These are phyloP conservation scores for Lentinus polychrous DNA, from an alignment of 1,284 basidiomycete genomes.

Conservation along the genomic window DNA sequence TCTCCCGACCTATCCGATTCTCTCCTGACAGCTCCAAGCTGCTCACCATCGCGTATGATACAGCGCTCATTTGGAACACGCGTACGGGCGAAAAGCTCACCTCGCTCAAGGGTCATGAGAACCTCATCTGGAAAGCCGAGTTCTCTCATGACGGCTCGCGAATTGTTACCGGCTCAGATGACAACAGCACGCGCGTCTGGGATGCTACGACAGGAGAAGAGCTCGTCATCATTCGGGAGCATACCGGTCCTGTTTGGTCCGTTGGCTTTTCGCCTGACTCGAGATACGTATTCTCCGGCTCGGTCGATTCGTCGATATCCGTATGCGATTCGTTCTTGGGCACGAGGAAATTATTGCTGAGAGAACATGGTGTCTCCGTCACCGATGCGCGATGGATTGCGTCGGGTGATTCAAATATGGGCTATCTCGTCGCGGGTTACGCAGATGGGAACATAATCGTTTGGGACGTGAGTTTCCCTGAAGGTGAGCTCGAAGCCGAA, in stretches of 20 bases:
- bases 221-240: constrained; percentile 19
- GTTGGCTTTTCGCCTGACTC: constrained; percentile 17
- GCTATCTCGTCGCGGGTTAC: no score
- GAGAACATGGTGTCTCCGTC: background rate
- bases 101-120: constrained; percentile 7
- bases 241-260: constrained; percentile 11
- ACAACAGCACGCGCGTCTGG: constrained; percentile 23
- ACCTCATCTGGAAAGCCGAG: constrained; percentile 9
- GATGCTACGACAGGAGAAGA: constrained; percentile 16
- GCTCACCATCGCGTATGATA: no score
- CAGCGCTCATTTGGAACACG: constrained; percentile 6
- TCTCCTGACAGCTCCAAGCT: no score
- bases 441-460: no score
- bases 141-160: constrained; percentile 13
- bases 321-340: constrained; percentile 13
- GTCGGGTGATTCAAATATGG: no score
- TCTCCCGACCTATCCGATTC: no score
- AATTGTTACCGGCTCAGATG: constrained; percentile 29
- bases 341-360: constrained; percentile 1
- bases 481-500: no score
- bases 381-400: no score
- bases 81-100: background rate
- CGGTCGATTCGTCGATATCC: constrained; percentile 11
- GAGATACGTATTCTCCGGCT: constrained; percentile 14
- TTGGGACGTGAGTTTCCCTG: no score